phyloP scores from a whole-genome alignment of 768 basidiomycete genomes.

The Lactifluus volemus region DNA sequence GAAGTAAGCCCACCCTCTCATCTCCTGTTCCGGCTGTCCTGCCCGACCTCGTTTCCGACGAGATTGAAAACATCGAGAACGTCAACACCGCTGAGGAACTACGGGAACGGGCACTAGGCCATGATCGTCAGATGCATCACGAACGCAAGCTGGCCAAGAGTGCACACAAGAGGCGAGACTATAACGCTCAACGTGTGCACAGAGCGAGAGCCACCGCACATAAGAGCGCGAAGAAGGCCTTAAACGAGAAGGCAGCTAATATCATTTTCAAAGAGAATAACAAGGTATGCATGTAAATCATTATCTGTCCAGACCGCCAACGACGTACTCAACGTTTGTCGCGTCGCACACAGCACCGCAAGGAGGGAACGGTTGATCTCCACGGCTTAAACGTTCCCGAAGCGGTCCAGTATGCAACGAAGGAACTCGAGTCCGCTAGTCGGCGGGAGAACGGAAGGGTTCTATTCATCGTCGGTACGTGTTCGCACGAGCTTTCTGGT shows the following conservation, averaged over 20 bases:
- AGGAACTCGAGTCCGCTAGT: not conserved
- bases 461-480: constrained; percentile 10
- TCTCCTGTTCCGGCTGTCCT: not conserved
- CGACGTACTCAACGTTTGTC: not conserved
- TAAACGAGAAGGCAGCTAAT: not conserved
- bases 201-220: not conserved
- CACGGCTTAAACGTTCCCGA: constrained; percentile 5
- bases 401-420: constrained; percentile 1
- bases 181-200: not conserved
- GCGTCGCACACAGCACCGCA: not conserved
- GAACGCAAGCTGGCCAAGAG: not conserved
- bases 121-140: not conserved
- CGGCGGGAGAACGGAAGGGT: not conserved
- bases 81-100: not conserved
- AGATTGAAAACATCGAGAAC: not conserved
- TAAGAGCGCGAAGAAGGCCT: not conserved
- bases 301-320: not conserved
- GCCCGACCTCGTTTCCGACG: not conserved
- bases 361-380: constrained; percentile 3
- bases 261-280: constrained; percentile 8
- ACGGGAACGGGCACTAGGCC: not conserved
- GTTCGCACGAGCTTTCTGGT: not conserved
- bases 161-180: not conserved
- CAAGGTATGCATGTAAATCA: not conserved
- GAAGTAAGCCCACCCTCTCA: not conserved